Percentiles rank a stretch among this genome's conserved stretches.
phyloP scores from a whole-genome alignment of 2,329 filamentous ascomycete species.

The Daldinia eschscholtzii region DNA sequence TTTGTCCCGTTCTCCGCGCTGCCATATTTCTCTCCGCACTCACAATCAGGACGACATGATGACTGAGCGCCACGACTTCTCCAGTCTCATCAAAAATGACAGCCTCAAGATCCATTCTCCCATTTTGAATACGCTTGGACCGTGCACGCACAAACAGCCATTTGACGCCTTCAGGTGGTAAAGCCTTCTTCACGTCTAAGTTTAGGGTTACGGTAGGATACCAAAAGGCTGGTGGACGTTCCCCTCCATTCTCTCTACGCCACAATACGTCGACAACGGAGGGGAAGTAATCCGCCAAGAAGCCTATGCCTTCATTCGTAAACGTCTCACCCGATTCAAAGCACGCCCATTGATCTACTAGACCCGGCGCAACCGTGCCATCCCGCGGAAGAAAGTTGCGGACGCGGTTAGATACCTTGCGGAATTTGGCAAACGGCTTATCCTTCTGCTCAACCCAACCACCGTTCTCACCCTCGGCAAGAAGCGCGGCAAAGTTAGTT shows the following conservation, averaged over 20 bases:
- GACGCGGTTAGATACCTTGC: slow-evolving; percentile 46
- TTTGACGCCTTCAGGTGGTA: slow-evolving; percentile 37
- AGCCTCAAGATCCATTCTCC: slow-evolving; percentile 49
- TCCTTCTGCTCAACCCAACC: slow-evolving; percentile 44
- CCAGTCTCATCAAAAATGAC: slow-evolving; percentile 48
- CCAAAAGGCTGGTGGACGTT: slow-evolving; percentile 25
- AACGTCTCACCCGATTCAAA: slow-evolving; percentile 49
- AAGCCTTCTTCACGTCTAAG: slow-evolving; percentile 38
- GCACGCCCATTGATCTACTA: slow-evolving; percentile 51
- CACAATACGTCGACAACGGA: slow-evolving; percentile 47
- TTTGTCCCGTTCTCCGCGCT: slow-evolving; percentile 34
- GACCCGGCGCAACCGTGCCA: slow-evolving; percentile 42
- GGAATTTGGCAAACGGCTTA: slow-evolving; percentile 44
- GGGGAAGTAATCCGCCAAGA: slow-evolving; percentile 51
- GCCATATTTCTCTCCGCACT: slow-evolving; percentile 49
- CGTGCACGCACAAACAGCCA: slow-evolving; percentile 38
- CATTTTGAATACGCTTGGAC: slow-evolving; percentile 29
- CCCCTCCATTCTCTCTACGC: slow-evolving; percentile 14
- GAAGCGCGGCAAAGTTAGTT: slow-evolving; percentile 43
- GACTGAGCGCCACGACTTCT: slow-evolving; percentile 51
- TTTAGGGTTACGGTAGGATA: slow-evolving; percentile 44
- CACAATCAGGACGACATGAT: slow-evolving; percentile 51
- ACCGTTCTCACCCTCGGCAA: slow-evolving; percentile 47
- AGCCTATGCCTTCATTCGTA: slow-evolving; percentile 47
- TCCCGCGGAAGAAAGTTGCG: slow-evolving; percentile 45